Evolutionary conservation across 306 rosid genomes (phyloP).

Genomic region (Pyrus communis): DNA sequence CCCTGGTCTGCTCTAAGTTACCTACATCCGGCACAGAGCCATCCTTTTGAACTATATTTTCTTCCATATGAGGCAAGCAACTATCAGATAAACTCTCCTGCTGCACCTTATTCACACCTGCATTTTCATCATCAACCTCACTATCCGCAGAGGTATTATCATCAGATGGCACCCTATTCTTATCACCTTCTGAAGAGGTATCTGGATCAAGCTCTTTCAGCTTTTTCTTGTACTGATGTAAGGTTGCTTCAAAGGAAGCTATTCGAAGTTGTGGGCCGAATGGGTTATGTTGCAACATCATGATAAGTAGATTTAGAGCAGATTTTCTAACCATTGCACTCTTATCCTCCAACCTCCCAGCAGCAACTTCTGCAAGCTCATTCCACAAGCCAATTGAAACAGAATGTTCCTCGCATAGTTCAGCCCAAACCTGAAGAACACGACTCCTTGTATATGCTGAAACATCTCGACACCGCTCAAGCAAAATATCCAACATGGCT

Average conservation of each 20-base stretch:
- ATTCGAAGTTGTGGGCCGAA: slow-evolving; percentile 91
- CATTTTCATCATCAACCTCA: slow-evolving; percentile 44
- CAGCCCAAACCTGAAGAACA: slow-evolving; percentile 97
- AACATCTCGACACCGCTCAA: slow-evolving; percentile 95
- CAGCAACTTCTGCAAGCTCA: slow-evolving; percentile 76
- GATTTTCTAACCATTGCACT: slow-evolving; percentile 88
- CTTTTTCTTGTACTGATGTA: slow-evolving; percentile 72
- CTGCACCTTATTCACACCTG: slow-evolving; percentile 33
- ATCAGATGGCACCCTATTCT: slow-evolving; percentile 33
- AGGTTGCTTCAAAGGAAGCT: slow-evolving; percentile 83
- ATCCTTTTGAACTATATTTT: slow-evolving; percentile 39
- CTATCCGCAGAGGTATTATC: slow-evolving; percentile 41
- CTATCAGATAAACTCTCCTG: slow-evolving; percentile 70
- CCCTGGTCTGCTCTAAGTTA: slow-evolving; percentile 92
- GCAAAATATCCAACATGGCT: slow-evolving; percentile 94
- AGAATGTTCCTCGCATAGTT: slow-evolving; percentile 81
- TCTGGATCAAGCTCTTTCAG: slow-evolving; percentile 69
- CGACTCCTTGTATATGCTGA: slow-evolving; percentile 95
- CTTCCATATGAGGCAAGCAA: slow-evolving; percentile 50
- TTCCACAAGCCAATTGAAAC: slow-evolving; percentile 98
- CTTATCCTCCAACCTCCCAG: slow-evolving; percentile 98
- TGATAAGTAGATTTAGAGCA: slow-evolving; percentile 72
- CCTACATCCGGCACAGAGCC: slow-evolving; percentile 76
- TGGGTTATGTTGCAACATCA: slow-evolving; percentile 95
- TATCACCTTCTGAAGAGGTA: slow-evolving; percentile 36